These are phyloP conservation scores for Trypethelium eluteriae DNA, from an alignment of 495 filamentous ascomycete genomes.

Conservation along the genomic window DNA sequence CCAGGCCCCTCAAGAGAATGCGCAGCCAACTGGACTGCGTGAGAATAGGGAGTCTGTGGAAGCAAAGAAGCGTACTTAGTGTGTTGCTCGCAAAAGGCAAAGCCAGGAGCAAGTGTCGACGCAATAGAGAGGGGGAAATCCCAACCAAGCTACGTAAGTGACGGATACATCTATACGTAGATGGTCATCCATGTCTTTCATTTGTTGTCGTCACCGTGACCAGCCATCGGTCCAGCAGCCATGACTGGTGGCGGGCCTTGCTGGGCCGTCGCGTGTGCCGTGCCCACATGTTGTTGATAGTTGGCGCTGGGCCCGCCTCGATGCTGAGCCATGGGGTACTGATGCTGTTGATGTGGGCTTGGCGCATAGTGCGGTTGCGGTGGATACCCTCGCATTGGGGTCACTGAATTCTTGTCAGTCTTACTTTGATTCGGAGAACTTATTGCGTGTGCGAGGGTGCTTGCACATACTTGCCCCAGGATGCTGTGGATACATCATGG, in stretches of 20 bases:
- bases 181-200: background rate
- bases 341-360: constrained; percentile 57
- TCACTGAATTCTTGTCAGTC: constrained; percentile 32
- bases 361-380: constrained; percentile 55
- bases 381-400: constrained; percentile 52
- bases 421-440: constrained; percentile 36
- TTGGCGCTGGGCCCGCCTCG: constrained; percentile 50
- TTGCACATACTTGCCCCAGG: constrained; percentile 13
- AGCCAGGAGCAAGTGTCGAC: background rate
- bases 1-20: background rate
- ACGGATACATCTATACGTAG: background rate
- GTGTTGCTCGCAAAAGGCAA: background rate
- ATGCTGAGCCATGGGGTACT: constrained; percentile 55
- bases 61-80: background rate
- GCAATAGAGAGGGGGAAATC: background rate
- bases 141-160: constrained; percentile 2
- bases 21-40: background rate
- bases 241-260: constrained; percentile 8
- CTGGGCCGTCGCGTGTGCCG: background rate
- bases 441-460: background rate
- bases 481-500: constrained; percentile 28
- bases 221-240: background rate
- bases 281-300: constrained; percentile 30
- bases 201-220: constrained; percentile 6
- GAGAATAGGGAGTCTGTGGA: background rate